These are phyloP conservation scores for Haematococcus lacustris DNA, from an alignment of 139 green algal genomes.

Conservation along the genomic window DNA sequence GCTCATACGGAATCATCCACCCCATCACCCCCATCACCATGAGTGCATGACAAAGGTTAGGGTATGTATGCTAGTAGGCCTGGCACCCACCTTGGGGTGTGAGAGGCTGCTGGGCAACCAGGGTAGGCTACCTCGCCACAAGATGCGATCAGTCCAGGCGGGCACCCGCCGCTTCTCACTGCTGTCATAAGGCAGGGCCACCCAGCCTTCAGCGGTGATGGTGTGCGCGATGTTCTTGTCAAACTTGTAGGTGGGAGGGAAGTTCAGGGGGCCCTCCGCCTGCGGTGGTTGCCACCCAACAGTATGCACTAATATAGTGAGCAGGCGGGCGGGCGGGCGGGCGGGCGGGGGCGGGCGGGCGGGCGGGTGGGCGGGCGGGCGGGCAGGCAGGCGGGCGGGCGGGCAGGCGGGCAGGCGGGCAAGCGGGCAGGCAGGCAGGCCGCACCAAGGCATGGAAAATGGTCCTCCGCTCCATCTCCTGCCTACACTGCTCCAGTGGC, in stretches of 20 bases:
- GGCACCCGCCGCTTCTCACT: conserved; percentile 81
- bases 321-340: background rate
- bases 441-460: conserved; percentile 39
- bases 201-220: too few relatives aligned
- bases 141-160: conserved; percentile 86
- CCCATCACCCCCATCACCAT: too few relatives aligned
- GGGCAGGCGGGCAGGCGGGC: background rate
- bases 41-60: too few relatives aligned
- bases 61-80: too few relatives aligned
- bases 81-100: too few relatives aligned
- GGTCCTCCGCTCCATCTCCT: conserved; percentile 17
- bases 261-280: conserved; percentile 67
- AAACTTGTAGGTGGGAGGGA: conserved; percentile 93
- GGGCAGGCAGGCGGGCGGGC: background rate
- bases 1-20: too few relatives aligned
- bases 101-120: too few relatives aligned
- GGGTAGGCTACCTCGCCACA: conserved; percentile 68
- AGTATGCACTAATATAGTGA: background rate
- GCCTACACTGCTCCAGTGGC: conserved; percentile 10
- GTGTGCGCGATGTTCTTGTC: too few relatives aligned
- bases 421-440: background rate
- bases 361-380: too few relatives aligned
- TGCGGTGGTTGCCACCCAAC: background rate
- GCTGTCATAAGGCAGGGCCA: conserved; percentile 38
- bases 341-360: too few relatives aligned